Base-by-base conservation (phyloP, 306 rosid genomes). In the Vigna angularis region DNA sequence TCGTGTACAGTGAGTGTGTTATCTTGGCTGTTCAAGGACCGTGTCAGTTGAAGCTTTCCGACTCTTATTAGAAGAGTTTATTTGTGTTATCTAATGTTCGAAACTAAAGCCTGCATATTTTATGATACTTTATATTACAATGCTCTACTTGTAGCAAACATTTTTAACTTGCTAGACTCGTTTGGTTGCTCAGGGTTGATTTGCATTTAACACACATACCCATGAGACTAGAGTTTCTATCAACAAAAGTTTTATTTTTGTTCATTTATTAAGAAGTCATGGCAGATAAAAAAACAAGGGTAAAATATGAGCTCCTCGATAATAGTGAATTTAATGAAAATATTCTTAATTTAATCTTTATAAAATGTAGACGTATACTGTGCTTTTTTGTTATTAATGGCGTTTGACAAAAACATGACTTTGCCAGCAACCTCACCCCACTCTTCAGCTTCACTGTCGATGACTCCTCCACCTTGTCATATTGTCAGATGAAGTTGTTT, bases 1-100 rank as follows among this genome's bases (percentile, higher is more conserved):
- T 68, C 97, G 97, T 63, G 73, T 86, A 53, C 77, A 85, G 84
- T 90, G 86, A 92, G 83, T 57, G 68, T 71, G 78, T 72, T 73
- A 77, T 76, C 66, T 78, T 76, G 73, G 66, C 59, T 49, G 56
- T 70, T 40, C 51, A 59, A 63, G 48, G 72, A 63, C 36, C 36
- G 72, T 57, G 62, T 61, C 70, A 69, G 73, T 77, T 80, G 10
- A 72, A 81, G 74, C 80, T 44, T 73, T 28, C 59, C 45, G 32
- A 73, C 78, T 62, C 72, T 57, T 70, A 4, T 0, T 34, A 40
- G 70, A 82, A 55, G 76, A 42, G 47, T 42, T 75, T 56, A 50
- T 79, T 57, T 68, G 79, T 48, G 79, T 62, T 62, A 53, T 65
- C 63, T 66, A 48, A 72, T 79, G 61, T 70, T 81, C 69, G 45